Evolutionary conservation across 2,329 filamentous ascomycete species (phyloP), one percentile per base, ranked within the genome.

Genomic region (Acephala macrosclerotiorum): DNA sequence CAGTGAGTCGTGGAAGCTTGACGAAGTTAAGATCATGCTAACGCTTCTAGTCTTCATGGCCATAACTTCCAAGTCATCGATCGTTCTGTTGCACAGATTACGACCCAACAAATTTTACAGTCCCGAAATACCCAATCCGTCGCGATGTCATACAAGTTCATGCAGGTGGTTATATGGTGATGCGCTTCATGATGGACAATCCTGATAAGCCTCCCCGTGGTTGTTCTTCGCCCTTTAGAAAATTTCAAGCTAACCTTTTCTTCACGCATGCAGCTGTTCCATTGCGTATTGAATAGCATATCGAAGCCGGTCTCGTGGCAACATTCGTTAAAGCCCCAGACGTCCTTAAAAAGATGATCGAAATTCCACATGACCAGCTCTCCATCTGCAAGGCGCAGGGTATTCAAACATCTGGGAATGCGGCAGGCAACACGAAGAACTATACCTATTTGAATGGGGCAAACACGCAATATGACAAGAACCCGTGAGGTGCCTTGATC

Each of bases 371-470:
- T 18, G 25, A 29, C 25, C 29, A 35, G 3, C 14, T 29, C 29
- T 8, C 12, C 3, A 5, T 33, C 14, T 55, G 49, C n/a, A 12
- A 33, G 49, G 9, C 11, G 9, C 49, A 55, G 25, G 49, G 49
- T 18, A 29, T 16, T 2, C 25, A 14, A 7, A 55, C 49, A 14
- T 6, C 12, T 55, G 49, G 49, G 16, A 55, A 55, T 55, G 49
- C 49, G 25, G 49, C 49, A 29, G 22, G 49, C 5, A 55, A 55
- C 33, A 55, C 49, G 29, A 35, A 29, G 49, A 55, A 55, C 18
- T 55, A 55, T 20, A 35, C 25, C 7, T 22, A 55, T 55, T 14
- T 55, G 25, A 55, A 22, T 5, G 49, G 25, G 14, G 22, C 25
- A 12, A 33, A 29, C n/a, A 55, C 49, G 16, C 25, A 29, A 12